Percentiles rank a stretch among this genome's conserved stretches.
phyloP scores from a whole-genome alignment of 208 protist species.

The Acanthamoeba healyi region DNA sequence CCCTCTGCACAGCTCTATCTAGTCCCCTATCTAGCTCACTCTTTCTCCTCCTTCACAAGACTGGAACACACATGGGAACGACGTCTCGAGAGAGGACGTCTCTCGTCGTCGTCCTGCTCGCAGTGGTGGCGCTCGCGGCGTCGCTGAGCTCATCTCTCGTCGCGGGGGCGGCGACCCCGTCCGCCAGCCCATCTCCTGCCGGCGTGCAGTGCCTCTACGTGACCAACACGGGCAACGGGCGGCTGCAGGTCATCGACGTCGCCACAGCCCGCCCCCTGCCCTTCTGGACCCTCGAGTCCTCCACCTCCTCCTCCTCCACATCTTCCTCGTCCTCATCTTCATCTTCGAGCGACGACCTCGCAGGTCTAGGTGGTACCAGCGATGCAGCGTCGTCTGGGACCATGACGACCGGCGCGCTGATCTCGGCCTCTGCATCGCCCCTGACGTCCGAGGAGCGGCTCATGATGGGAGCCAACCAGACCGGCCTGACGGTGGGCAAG shows the following conservation, averaged over 20 bases:
- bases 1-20: too few relatives aligned
- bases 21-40: too few relatives aligned
- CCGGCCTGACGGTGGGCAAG: conserved; percentile 17
- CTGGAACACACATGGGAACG: too few relatives aligned
- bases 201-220: conserved; percentile 51
- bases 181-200: too few relatives aligned
- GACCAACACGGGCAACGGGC: conserved; percentile 33
- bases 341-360: not conserved
- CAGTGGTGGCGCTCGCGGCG: too few relatives aligned
- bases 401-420: too few relatives aligned
- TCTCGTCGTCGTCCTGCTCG: too few relatives aligned
- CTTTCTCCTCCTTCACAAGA: too few relatives aligned
- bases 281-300: conserved; percentile 30
- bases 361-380: not conserved
- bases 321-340: not conserved
- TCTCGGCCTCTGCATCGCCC: not conserved
- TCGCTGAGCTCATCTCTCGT: too few relatives aligned
- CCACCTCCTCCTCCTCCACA: not conserved
- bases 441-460: not conserved
- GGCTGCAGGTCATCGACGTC: conserved; percentile 20
- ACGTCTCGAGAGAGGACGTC: too few relatives aligned
- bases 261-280: not conserved
- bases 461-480: not conserved
- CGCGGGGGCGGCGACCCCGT: too few relatives aligned
- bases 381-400: too few relatives aligned